Percentiles rank a stretch among this genome's conserved stretches.
Conservation (phyloP, 768 basidiomycete species). For the Serendipita sp. region DNA sequence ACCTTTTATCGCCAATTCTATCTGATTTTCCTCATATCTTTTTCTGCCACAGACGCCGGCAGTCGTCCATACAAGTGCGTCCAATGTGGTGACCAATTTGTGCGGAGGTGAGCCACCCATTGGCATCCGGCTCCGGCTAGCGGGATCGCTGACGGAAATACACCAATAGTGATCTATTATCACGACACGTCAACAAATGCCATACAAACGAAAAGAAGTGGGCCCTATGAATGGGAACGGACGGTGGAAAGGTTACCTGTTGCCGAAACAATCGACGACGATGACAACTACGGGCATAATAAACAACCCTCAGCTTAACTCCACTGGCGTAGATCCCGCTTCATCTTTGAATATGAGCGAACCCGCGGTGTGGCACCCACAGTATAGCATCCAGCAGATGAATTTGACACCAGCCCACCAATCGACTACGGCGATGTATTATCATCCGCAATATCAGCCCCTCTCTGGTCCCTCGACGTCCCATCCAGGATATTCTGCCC, state of each 20-base stretch:
- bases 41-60: slow-evolving; percentile 48
- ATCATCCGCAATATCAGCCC: neutral
- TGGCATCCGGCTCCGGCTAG: too few species aligned
- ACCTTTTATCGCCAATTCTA: slow-evolving; percentile 11
- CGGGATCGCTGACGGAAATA: neutral
- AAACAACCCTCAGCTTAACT: neutral
- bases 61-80: slow-evolving; percentile 83
- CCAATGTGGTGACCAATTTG: slow-evolving; percentile 80
- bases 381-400: too few species aligned
- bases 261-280: neutral
- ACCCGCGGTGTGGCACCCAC: neutral
- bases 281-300: neutral
- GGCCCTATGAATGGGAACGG: neutral
- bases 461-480: neutral
- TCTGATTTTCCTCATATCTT: slow-evolving; percentile 7
- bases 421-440: neutral
- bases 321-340: too few species aligned
- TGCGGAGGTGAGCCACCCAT: slow-evolving; percentile 40
- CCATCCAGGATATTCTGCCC: neutral
- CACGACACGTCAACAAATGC: slow-evolving; percentile 76
- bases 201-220: slow-evolving; percentile 57
- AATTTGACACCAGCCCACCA: too few species aligned
- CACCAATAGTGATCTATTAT: slow-evolving; percentile 54
- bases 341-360: neutral
- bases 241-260: neutral